phyloP scores from a whole-genome alignment of 2,329 filamentous ascomycete species.

The Anthostomella pinea region DNA sequence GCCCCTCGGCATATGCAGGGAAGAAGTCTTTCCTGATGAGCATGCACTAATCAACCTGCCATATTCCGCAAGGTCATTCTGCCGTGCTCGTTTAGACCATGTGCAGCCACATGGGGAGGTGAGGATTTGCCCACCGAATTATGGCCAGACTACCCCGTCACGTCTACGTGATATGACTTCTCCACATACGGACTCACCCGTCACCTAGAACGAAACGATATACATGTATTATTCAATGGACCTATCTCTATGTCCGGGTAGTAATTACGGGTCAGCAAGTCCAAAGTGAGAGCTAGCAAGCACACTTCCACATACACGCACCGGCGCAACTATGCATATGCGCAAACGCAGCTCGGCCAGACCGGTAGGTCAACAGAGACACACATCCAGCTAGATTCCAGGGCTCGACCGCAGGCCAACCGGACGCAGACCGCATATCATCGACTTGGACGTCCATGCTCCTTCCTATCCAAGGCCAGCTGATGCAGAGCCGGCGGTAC shows the following conservation, averaged over 20 bases:
- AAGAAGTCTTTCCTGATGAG: conserved; percentile 1
- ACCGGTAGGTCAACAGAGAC: neutral
- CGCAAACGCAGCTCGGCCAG: conserved; percentile 1
- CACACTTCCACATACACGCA: neutral
- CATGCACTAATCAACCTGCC: neutral
- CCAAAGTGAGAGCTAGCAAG: too few relatives aligned
- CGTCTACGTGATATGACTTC: too few relatives aligned
- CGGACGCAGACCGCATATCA: neutral
- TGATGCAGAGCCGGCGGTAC: neutral
- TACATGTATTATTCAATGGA: too few relatives aligned
- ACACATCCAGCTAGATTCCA: neutral
- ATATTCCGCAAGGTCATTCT: conserved; percentile 11
- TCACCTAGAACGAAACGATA: too few relatives aligned
- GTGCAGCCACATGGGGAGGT: too few relatives aligned
- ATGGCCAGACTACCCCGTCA: too few relatives aligned
- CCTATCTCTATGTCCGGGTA: too few relatives aligned
- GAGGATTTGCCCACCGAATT: neutral
- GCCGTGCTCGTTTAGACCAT: too few relatives aligned
- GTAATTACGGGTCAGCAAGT: too few relatives aligned
- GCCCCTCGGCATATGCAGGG: neutral
- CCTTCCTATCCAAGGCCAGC: neutral
- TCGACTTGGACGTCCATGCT: neutral
- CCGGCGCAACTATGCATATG: neutral
- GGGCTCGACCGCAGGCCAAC: neutral
- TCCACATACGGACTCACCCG: too few relatives aligned